Evolutionary conservation across 345 rosid species (phyloP), one percentile per base, ranked within the genome.

Genomic region (Citrus maxima): DNA sequence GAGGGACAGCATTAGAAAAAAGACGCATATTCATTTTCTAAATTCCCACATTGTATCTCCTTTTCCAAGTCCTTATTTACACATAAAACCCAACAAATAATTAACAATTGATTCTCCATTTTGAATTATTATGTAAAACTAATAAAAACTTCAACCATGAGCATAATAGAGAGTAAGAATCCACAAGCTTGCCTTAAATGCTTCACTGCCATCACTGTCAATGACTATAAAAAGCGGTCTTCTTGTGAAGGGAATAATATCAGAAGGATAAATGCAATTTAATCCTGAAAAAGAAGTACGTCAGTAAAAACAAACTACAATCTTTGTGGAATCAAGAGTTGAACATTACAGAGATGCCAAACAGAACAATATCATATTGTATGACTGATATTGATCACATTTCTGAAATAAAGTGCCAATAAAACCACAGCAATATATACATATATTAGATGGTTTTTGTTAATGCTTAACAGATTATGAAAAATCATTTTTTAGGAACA

Each of bases 191-290:
- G 84, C 98, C 93, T 88, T 89, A 76, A 93, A 95, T 68, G 84
- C 87, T 77, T 86, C 84, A 73, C 94, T 92, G 86, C 80, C 77
- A 72, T 93, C 93, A 80, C 98, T 92, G 88, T 93, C 98, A 73
- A 93, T 84, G 67, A 95, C 79, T 76, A 93, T 79, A 84, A 95
- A 91, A 30, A 93, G 95, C 59, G 98, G 94, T 81, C 86, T 91
- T 83, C 98, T 90, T 61, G 98, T 93, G 83, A 95, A 95, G 76
- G 98, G 98, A 87, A 92, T 86, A 75, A 95, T 80, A 89, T 95
- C 97, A 78, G 88, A 80, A 58, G 98, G 98, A 80, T 93, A 92
- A 78, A 95, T 84, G 86, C 85, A 89, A 87, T 89, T 95, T 77
- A 86, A 71, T 87, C 95, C 98, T 95, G 89, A 62, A 84, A 87